Base-by-base conservation (phyloP, 2,329 filamentous ascomycete genomes). In the Apiospora hydei region DNA sequence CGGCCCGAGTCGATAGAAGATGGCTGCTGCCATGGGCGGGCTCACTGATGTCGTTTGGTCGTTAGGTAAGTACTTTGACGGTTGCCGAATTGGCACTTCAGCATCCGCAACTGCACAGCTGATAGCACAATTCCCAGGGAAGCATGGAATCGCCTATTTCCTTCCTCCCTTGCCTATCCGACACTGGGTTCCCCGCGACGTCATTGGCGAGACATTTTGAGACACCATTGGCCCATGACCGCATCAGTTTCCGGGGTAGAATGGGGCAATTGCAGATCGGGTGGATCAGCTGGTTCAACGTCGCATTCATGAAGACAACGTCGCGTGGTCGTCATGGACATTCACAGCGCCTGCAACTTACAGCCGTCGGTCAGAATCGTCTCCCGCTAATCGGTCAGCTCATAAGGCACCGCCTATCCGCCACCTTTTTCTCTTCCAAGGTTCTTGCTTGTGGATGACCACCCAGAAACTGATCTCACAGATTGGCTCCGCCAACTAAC, bases 311-410 rank as follows among this genome's bases (percentile, higher is more conserved):
- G 34, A n/a, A 41, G 21, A 64, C 57, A 34, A 64, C 57, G 57
- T 64, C 57, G 57, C 57, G 57, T 64, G 57, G 57, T 64, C 57
- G 57, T 64, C 57, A 64, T 30, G 26, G 26, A 30, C 26, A 30
- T 3, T 30, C 26, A 30, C 26, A 30, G 26, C 26, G 3, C 26
- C 26, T 30, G 26, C 26, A 30, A 30, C 26, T 30, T 30, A 30
- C 26, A 30, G 26, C 26, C 26, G 26, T 30, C 26, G 26, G 26
- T 30, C 3, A 30, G 26, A 30, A 30, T 30, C 26, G 26, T 30
- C 26, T 30, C 26, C 2, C 26, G 26, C 26, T 30, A n/a, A 30
- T 30, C 26, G 26, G 26, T 3, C 1, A 6, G 38, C 38, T 41
- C 7, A 41, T 41, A 41, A 41, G 10, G 38, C 10, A 8, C 7